Evolutionary conservation across 768 basidiomycete genomes (phyloP).

Genomic region (Ephemerocybe angulata): DNA sequence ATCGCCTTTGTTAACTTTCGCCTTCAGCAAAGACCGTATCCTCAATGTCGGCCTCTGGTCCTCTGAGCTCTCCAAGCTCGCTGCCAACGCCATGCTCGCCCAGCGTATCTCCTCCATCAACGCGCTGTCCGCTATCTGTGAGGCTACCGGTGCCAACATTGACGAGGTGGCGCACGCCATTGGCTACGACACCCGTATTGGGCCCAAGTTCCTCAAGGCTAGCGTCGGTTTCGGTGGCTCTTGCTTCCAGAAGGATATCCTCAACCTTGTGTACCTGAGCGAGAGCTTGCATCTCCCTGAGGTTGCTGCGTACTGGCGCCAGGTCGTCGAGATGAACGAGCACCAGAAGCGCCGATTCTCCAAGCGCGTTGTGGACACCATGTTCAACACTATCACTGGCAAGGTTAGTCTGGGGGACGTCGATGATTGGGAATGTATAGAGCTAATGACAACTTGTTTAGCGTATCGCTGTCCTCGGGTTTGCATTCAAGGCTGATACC

Average conservation of each 20-base stretch:
- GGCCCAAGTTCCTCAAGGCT: slow-evolving; percentile 92
- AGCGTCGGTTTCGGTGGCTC: slow-evolving; percentile 97
- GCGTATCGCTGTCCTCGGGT: slow-evolving; percentile 95
- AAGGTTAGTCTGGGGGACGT: slow-evolving; percentile 57
- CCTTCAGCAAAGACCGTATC: slow-evolving; percentile 62
- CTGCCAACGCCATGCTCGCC: slow-evolving; percentile 98
- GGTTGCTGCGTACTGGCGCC: slow-evolving; percentile 96
- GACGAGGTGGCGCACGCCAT: slow-evolving; percentile 96
- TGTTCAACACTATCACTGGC: slow-evolving; percentile 97
- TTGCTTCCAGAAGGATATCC: slow-evolving; percentile 99
- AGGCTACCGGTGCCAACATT: slow-evolving; percentile 97
- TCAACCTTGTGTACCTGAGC: slow-evolving; percentile 96
- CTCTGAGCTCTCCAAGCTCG: slow-evolving; percentile 96
- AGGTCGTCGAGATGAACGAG: slow-evolving; percentile 98
- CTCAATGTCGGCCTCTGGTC: slow-evolving; percentile 97
- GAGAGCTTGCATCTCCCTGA: slow-evolving; percentile 94
- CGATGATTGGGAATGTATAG: neutral
- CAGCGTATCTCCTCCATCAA: slow-evolving; percentile 99
- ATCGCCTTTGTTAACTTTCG: neutral
- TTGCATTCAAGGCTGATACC: slow-evolving; percentile 99
- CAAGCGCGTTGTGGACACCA: slow-evolving; percentile 91
- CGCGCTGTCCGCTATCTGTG: slow-evolving; percentile 96
- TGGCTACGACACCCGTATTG: slow-evolving; percentile 89
- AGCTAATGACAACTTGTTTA: slow-evolving; percentile 18
- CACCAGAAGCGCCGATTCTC: slow-evolving; percentile 97